These are phyloP conservation scores for Coemansia sp. DNA, from an alignment of 192 early-diverging fungal genomes.

Conservation along the genomic window DNA sequence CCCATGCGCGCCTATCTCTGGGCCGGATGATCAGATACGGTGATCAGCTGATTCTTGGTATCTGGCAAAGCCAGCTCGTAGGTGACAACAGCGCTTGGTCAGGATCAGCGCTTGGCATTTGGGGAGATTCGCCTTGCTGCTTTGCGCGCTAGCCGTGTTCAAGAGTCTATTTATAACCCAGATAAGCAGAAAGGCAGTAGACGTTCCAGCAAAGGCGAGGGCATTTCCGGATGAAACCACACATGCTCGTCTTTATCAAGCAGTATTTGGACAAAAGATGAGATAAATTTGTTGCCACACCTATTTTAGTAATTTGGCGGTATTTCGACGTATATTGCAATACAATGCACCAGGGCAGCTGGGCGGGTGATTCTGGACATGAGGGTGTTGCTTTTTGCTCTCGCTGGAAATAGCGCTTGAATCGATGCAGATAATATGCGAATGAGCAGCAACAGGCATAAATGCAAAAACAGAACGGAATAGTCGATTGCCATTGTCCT, in stretches of 20 bases:
- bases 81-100: neutral
- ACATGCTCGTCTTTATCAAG: neutral
- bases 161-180: constrained; percentile 4
- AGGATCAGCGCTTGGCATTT: neutral
- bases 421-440: neutral
- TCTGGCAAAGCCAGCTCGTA: neutral
- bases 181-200: neutral
- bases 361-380: neutral
- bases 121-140: neutral
- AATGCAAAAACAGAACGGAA: neutral
- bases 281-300: neutral
- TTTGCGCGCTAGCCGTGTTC: neutral
- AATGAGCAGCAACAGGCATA: neutral
- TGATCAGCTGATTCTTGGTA: neutral
- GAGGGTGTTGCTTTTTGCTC: neutral
- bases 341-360: neutral
- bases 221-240: neutral
- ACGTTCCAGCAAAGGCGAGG: neutral
- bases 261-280: neutral
- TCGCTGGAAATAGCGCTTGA: neutral
- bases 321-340: neutral
- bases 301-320: neutral
- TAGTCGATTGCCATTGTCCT: neutral
- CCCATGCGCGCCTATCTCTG: neutral
- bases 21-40: neutral